Conservation (phyloP, 2,329 filamentous ascomycete species). For the Dothideomycetidae sp. region DNA sequence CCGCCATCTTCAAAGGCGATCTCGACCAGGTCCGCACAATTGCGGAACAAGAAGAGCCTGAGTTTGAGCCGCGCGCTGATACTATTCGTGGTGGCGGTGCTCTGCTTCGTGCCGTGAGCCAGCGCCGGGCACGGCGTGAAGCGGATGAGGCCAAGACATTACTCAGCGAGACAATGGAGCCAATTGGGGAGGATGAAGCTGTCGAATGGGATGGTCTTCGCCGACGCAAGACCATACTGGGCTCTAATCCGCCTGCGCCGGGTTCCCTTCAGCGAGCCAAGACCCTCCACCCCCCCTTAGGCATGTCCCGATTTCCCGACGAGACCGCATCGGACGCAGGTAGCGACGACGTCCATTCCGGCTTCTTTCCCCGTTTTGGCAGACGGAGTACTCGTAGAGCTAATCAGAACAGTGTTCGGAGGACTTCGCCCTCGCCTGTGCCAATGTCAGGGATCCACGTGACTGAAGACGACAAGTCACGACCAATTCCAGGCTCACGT, state of each 20-base stretch:
- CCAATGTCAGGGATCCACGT: slow-evolving; percentile 7
- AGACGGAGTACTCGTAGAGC: slow-evolving; percentile 7
- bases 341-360: slow-evolving; percentile 30
- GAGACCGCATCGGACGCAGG: slow-evolving; percentile 38
- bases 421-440: slow-evolving; percentile 7
- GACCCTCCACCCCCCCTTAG: slow-evolving; percentile 59
- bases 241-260: slow-evolving; percentile 16
- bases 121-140: slow-evolving; percentile 62
- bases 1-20: slow-evolving; percentile 82
- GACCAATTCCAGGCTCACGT: slow-evolving; percentile 10
- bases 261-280: slow-evolving; percentile 34
- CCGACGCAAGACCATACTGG: slow-evolving; percentile 48
- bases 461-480: slow-evolving; percentile 1
- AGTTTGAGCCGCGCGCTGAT: slow-evolving; percentile 90
- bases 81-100: slow-evolving; percentile 84
- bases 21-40: slow-evolving; percentile 92
- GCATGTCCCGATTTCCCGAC: slow-evolving; percentile 73
- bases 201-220: slow-evolving; percentile 89
- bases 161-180: slow-evolving; percentile 66
- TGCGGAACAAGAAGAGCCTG: slow-evolving; percentile 88
- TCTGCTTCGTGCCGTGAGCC: slow-evolving; percentile 71
- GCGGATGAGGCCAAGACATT: slow-evolving; percentile 63
- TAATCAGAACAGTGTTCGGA: slow-evolving; percentile 1
- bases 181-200: slow-evolving; percentile 63
- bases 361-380: slow-evolving; percentile 29